A percentile compares a stretch with the other conserved stretches of the same genome.
Evolutionary conservation across 2,329 filamentous ascomycete genomes (phyloP).

Genomic region (Berkeleyomyces basicola): DNA sequence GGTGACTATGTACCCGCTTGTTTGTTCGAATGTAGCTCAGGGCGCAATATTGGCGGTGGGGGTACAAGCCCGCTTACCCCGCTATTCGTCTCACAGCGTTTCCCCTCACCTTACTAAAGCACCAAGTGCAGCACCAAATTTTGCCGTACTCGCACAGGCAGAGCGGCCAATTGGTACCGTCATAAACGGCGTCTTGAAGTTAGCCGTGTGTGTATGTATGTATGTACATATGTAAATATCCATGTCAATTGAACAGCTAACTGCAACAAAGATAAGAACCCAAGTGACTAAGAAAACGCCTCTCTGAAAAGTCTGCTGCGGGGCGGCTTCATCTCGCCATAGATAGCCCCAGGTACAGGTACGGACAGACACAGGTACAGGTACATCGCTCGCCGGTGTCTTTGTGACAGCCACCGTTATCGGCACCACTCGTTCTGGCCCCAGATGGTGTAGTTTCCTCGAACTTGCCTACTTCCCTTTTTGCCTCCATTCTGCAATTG

Average conservation of each 20-base stretch:
- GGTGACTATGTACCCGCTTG: too few relatives aligned
- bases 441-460: not conserved
- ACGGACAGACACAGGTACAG: too few relatives aligned
- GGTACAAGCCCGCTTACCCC: not conserved
- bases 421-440: not conserved
- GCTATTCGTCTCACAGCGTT: not conserved
- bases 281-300: not conserved
- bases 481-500: conserved; percentile 1
- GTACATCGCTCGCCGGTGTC: not conserved
- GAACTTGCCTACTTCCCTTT: not conserved
- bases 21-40: not conserved
- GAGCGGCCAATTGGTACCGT: not conserved
- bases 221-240: too few relatives aligned
- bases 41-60: not conserved
- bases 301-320: not conserved
- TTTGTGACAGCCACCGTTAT: not conserved
- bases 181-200: too few relatives aligned
- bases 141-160: not conserved
- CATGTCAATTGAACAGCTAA: not conserved
- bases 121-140: too few relatives aligned
- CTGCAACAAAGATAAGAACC: not conserved
- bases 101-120: not conserved
- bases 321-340: not conserved
- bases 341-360: not conserved
- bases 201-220: too few relatives aligned